phyloP scores from a whole-genome alignment of 2,329 filamentous ascomycete species.

The Hymenoscyphus linearis region DNA sequence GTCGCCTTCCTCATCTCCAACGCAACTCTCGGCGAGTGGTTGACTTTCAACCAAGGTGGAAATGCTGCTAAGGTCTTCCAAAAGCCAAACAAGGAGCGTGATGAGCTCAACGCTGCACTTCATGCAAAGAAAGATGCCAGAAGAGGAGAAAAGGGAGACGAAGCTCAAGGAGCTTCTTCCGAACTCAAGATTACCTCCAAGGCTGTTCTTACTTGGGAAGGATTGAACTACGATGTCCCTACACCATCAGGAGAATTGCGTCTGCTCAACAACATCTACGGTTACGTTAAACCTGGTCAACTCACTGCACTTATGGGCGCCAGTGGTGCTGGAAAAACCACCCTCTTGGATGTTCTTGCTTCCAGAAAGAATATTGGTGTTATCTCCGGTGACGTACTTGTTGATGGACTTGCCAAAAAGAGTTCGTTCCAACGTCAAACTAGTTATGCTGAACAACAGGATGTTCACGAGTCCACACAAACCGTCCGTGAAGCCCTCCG shows the following conservation, averaged over 20 bases:
- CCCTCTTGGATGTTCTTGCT: slow-evolving; percentile 58
- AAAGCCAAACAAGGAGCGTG: slow-evolving; percentile 62
- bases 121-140: slow-evolving; percentile 53
- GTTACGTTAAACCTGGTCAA: slow-evolving; percentile 55
- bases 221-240: slow-evolving; percentile 72
- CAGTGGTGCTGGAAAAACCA: slow-evolving; percentile 62
- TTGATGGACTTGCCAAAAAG: slow-evolving; percentile 53
- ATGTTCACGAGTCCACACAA: slow-evolving; percentile 56
- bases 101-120: slow-evolving; percentile 59
- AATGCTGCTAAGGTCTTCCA: slow-evolving; percentile 73
- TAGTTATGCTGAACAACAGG: slow-evolving; percentile 60
- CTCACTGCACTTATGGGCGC: slow-evolving; percentile 59
- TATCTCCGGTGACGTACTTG: slow-evolving; percentile 55
- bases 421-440: slow-evolving; percentile 58
- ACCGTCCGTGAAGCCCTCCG: slow-evolving; percentile 62
- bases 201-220: slow-evolving; percentile 78
- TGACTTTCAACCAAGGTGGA: slow-evolving; percentile 76
- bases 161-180: slow-evolving; percentile 30
- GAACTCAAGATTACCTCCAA: slow-evolving; percentile 54
- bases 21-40: slow-evolving; percentile 70
- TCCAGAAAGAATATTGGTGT: slow-evolving; percentile 60
- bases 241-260: slow-evolving; percentile 39
- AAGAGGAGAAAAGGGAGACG: slow-evolving; percentile 41
- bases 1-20: slow-evolving; percentile 71
- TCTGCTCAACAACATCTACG: slow-evolving; percentile 56